These are phyloP conservation scores for Chytriomyces hyalinus DNA, from an alignment of 192 early-diverging fungal genomes.

Conservation along the genomic window DNA sequence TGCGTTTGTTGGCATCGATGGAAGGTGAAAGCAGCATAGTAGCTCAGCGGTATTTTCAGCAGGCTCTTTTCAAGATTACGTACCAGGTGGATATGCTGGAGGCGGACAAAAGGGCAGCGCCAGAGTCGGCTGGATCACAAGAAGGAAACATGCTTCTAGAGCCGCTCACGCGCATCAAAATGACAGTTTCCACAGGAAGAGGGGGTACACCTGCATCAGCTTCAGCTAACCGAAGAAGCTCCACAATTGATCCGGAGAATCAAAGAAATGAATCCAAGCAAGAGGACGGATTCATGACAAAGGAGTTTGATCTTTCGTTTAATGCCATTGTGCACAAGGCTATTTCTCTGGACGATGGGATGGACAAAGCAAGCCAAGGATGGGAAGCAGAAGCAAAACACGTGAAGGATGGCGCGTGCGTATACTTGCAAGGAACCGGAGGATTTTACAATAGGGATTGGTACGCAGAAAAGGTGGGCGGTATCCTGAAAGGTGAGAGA, in stretches of 20 bases:
- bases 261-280: not conserved
- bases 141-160: not conserved
- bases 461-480: slow-evolving; percentile 21
- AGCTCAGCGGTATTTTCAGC: no score
- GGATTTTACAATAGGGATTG: slow-evolving; percentile 43
- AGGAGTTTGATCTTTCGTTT: slow-evolving; percentile 15
- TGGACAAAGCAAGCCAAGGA: not conserved
- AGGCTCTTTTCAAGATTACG: no score
- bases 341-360: slow-evolving; percentile 40
- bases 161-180: not conserved
- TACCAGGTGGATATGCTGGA: no score
- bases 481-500: slow-evolving; percentile 5
- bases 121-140: no score
- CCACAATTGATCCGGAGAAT: not conserved
- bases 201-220: no score
- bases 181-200: not conserved
- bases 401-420: not conserved
- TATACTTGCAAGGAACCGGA: not conserved
- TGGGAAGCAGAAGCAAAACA: not conserved
- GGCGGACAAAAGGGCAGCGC: no score
- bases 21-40: no score
- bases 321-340: slow-evolving; percentile 42
- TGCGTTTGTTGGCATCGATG: no score
- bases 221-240: not conserved
- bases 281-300: not conserved